Conservation (phyloP, 768 basidiomycete genomes). For the Kwoniella mangroviensis region DNA sequence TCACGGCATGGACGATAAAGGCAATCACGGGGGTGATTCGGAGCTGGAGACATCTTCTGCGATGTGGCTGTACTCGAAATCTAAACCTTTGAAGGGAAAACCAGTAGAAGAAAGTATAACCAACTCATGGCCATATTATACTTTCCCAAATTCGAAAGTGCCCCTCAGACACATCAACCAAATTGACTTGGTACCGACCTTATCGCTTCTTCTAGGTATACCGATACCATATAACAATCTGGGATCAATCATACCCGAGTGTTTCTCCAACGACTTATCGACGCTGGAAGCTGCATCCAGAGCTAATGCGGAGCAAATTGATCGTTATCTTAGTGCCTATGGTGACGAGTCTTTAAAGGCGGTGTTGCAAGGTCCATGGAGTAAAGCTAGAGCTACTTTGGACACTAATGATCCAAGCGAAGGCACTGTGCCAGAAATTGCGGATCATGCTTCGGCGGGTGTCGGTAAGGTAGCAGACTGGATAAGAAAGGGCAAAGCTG, state of each 20-base stretch:
- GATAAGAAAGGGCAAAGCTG: constrained; percentile 19
- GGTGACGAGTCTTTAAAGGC: constrained; percentile 72
- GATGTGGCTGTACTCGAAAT: constrained; percentile 92
- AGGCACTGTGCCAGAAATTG: background rate
- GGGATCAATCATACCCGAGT: constrained; percentile 85
- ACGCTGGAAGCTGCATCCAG: constrained; percentile 67
- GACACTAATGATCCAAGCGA: background rate
- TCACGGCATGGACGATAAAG: constrained; percentile 93
- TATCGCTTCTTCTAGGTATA: constrained; percentile 86
- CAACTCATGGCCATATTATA: constrained; percentile 29
- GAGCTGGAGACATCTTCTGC: constrained; percentile 80
- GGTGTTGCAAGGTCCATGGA: constrained; percentile 63
- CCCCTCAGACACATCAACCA: constrained; percentile 74
- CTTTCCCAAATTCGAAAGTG: constrained; percentile 56
- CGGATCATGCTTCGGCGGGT: background rate
- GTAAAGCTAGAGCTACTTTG: constrained; percentile 35
- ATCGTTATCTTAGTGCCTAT: constrained; percentile 76
- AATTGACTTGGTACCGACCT: constrained; percentile 87
- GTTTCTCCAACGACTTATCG: constrained; percentile 63
- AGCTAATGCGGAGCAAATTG: constrained; percentile 76
- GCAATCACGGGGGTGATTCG: constrained; percentile 94
- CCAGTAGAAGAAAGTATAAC: constrained; percentile 5
- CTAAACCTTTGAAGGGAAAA: constrained; percentile 59
- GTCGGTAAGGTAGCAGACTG: constrained; percentile 7
- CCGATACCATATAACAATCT: constrained; percentile 97